Percentiles rank a stretch among this genome's conserved stretches.
phyloP scores from a whole-genome alignment of 2,329 filamentous ascomycete species.

The Davidsoniella neocaledoniae region DNA sequence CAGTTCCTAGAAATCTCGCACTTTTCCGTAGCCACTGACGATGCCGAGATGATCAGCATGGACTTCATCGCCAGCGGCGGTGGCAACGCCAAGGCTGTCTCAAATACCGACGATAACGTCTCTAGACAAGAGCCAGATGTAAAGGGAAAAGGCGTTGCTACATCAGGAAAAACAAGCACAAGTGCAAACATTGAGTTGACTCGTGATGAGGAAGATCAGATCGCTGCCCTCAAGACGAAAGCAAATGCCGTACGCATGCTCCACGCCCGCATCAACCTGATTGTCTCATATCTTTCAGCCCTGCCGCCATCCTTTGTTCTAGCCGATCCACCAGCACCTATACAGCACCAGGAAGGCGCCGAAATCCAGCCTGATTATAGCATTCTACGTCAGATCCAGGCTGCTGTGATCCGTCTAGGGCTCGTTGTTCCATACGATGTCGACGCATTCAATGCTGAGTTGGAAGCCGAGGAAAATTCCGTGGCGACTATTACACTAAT shows the following conservation, averaged over 20 bases:
- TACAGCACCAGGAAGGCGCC: too few relatives aligned
- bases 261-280: constrained; percentile 54
- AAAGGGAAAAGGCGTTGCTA: constrained; percentile 13
- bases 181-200: constrained; percentile 25
- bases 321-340: constrained; percentile 14
- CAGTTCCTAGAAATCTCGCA: constrained; percentile 62
- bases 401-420: constrained; percentile 66
- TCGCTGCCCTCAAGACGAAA: constrained; percentile 61
- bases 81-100: constrained; percentile 57
- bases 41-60: constrained; percentile 95
- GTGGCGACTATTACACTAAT: constrained; percentile 65
- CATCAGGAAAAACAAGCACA: too few relatives aligned
- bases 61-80: constrained; percentile 80
- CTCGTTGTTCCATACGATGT: constrained; percentile 59
- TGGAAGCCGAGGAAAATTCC: constrained; percentile 66
- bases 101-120: constrained; percentile 17
- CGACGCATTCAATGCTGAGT: constrained; percentile 50
- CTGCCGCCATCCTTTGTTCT: constrained; percentile 44
- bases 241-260: constrained; percentile 91
- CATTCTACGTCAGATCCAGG: constrained; percentile 75
- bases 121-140: constrained; percentile 16
- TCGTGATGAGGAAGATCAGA: constrained; percentile 42
- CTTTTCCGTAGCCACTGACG: constrained; percentile 81
- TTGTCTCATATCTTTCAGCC: constrained; percentile 61
- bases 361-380: constrained; percentile 36